These are phyloP conservation scores for Mycena latifolia DNA, from an alignment of 768 basidiomycete genomes.

Conservation along the genomic window DNA sequence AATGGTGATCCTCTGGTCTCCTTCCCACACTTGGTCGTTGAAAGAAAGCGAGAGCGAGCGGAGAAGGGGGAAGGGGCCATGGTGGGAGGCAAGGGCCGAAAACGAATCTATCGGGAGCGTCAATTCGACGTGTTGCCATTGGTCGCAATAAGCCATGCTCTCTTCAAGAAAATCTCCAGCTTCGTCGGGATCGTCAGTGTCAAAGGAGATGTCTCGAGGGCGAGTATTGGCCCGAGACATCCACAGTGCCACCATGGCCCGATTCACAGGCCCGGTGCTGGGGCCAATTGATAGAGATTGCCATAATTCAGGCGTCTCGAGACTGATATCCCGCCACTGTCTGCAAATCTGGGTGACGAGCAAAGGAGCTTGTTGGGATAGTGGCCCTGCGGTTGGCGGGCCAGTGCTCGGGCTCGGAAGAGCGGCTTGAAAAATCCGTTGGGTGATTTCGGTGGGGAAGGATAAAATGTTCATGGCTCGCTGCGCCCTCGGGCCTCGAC, in stretches of 20 bases:
- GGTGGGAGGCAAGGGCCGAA: not conserved
- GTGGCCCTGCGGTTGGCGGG: not conserved
- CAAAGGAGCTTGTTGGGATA: not conserved
- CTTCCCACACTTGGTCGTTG: not conserved
- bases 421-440: not conserved
- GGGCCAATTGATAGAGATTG: not conserved
- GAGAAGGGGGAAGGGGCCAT: conserved; percentile 16
- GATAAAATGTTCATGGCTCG: not conserved
- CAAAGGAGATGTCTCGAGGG: not conserved
- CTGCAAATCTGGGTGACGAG: not conserved
- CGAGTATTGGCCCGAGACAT: not conserved
- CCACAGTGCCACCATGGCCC: not conserved
- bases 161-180: not conserved
- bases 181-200: not conserved
- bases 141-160: conserved; percentile 1
- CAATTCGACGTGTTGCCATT: conserved; percentile 8
- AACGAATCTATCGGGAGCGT: not conserved
- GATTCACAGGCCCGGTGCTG: not conserved
- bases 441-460: not conserved
- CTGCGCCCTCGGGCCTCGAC: no score
- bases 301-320: conserved; percentile 13
- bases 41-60: not conserved
- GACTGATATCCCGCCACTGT: not conserved
- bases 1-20: not conserved
- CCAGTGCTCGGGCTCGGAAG: not conserved